A percentile compares a stretch with the other conserved stretches of the same genome.
Conservation (phyloP, 257 asterid species). For the Eustoma russellianum region DNA sequence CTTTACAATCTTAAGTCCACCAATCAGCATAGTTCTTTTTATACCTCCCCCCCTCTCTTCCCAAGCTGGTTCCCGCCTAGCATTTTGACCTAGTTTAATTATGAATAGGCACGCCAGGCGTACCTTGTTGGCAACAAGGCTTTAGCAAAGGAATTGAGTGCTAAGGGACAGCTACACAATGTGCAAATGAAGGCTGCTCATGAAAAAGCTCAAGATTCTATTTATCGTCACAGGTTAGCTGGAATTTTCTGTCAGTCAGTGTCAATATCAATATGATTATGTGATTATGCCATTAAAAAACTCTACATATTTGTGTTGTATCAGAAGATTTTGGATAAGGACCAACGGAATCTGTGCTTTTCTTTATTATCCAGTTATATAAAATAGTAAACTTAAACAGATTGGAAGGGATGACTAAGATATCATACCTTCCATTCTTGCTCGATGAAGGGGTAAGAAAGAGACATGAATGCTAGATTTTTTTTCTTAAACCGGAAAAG, state of each 20-base stretch:
- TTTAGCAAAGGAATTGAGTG: slow-evolving; percentile 93
- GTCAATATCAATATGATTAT: too few species aligned
- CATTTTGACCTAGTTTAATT: slow-evolving; percentile 9
- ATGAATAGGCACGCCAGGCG: slow-evolving; percentile 90
- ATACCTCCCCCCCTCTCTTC: slow-evolving; percentile 1
- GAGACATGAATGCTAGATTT: too few species aligned
- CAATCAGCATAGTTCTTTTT: neutral
- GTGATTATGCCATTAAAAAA: too few species aligned
- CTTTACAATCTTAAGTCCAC: neutral
- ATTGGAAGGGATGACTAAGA: too few species aligned
- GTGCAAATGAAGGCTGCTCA: slow-evolving; percentile 97
- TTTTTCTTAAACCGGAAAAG: too few species aligned
- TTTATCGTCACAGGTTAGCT: slow-evolving; percentile 76
- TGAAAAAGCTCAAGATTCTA: slow-evolving; percentile 88
- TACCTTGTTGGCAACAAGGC: slow-evolving; percentile 91
- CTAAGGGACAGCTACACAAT: slow-evolving; percentile 92
- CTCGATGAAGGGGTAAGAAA: too few species aligned
- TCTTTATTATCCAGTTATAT: too few species aligned
- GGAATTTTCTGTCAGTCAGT: neutral
- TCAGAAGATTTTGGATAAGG: too few species aligned
- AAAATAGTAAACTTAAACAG: too few species aligned
- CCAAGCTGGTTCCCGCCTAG: slow-evolving; percentile 6
- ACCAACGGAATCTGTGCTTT: too few species aligned
- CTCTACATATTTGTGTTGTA: too few species aligned
- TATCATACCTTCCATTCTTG: too few species aligned